A percentile compares a stretch with the other conserved stretches of the same genome.
Evolutionary conservation across 140 eudicot genomes (phyloP).

Genomic region (Senecio squalidus): DNA sequence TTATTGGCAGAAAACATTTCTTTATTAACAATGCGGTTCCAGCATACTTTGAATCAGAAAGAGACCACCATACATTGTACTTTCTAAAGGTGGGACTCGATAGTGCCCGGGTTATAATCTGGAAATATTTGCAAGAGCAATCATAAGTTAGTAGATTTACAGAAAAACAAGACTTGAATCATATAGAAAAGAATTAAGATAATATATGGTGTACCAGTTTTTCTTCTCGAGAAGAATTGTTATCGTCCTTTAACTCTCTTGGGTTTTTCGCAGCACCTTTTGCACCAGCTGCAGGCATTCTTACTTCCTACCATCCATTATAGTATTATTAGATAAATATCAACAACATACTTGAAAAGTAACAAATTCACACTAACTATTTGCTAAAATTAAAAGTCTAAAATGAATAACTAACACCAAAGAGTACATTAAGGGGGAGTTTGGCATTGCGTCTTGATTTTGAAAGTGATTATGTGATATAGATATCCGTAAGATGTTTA

Average conservation of each 20-base stretch:
- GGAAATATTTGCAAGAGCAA: slow-evolving; percentile 18
- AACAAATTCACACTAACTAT: neutral
- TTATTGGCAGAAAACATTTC: slow-evolving; percentile 67
- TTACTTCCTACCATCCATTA: slow-evolving; percentile 73
- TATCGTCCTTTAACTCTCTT: slow-evolving; percentile 83
- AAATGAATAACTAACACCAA: neutral
- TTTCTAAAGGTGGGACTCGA: slow-evolving; percentile 73
- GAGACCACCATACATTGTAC: slow-evolving; percentile 97
- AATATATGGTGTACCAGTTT: slow-evolving; percentile 47
- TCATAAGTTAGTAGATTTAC: neutral
- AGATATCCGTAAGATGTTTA: no score
- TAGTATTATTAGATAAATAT: slow-evolving; percentile 22
- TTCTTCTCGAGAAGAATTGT: slow-evolving; percentile 84
- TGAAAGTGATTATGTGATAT: neutral
- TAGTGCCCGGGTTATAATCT: slow-evolving; percentile 77
- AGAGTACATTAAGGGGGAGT: neutral
- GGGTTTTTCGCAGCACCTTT: slow-evolving; percentile 85
- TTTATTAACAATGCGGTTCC: slow-evolving; percentile 87
- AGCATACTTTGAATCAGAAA: slow-evolving; percentile 91
- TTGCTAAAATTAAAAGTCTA: slow-evolving; percentile 5
- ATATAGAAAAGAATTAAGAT: no score
- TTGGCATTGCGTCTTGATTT: neutral
- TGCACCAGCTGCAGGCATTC: slow-evolving; percentile 98
- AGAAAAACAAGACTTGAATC: neutral
- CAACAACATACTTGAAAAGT: neutral